Percentiles rank a stretch among this genome's conserved stretches.
Conservation (phyloP, 805 yeast genomes). For the Torulaspora delbrueckii region DNA sequence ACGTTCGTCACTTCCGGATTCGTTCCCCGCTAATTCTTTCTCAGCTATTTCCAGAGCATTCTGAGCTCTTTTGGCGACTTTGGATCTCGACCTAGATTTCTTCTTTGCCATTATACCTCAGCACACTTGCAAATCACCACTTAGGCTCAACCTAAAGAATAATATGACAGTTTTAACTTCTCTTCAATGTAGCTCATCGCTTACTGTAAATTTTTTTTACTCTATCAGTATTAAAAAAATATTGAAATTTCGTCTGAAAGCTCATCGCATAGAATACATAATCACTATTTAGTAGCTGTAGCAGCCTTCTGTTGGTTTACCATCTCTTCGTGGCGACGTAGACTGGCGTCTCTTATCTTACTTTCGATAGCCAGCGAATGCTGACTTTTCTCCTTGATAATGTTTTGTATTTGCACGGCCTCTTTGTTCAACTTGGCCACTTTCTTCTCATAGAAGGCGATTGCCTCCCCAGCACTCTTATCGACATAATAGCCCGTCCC, state of each 20-base stretch:
- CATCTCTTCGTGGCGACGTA: conserved; percentile 33
- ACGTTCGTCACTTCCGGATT: conserved; percentile 34
- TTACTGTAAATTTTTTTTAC: conserved; percentile 5
- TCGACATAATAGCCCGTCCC: conserved; percentile 96
- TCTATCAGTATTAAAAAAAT: background rate
- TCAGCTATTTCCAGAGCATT: conserved; percentile 51
- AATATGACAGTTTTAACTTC: conserved; percentile 3
- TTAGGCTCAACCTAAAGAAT: conserved; percentile 12
- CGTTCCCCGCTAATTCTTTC: conserved; percentile 35
- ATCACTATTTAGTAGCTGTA: background rate
- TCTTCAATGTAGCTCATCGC: conserved; percentile 9
- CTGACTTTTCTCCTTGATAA: conserved; percentile 70
- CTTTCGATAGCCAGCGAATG: conserved; percentile 32
- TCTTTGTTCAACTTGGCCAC: conserved; percentile 69
- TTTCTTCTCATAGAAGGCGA: conserved; percentile 66
- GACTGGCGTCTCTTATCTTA: conserved; percentile 30
- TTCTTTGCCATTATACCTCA: conserved; percentile 27
- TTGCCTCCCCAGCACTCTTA: conserved; percentile 63
- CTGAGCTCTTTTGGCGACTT: conserved; percentile 36
- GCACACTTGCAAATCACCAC: conserved; percentile 31
- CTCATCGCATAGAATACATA: background rate
- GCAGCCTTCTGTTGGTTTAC: conserved; percentile 3
- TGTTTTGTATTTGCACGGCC: conserved; percentile 63
- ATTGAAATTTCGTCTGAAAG: background rate
- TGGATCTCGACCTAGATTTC: conserved; percentile 30